Base-by-base conservation (phyloP, 148 eudicot genomes). In the Rhododendron ovatum region DNA sequence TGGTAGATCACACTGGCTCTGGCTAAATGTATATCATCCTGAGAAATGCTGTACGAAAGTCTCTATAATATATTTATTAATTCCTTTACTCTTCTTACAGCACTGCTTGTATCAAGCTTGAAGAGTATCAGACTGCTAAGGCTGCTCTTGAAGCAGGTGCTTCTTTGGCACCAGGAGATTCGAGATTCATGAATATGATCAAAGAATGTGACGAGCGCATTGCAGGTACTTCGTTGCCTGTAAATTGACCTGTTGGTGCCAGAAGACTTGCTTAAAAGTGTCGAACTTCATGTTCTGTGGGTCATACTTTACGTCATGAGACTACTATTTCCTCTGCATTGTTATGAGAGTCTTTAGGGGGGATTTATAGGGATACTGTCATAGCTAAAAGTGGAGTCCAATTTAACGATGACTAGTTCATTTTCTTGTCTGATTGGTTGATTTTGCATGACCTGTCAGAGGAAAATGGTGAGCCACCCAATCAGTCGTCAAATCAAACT, bases 121-220 rank as follows among this genome's bases (percentile, higher is more conserved):
- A 98, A 90, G 98, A 95, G 71, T 98, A 95, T 80, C 92, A 95
- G 88, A 94, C 98, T 88, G 98, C 98, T 6, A 98, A 94, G 92
- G 83, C 89, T 74, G 96, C 99, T 51, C 90, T 95, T 67, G 95
- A 93, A 90, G 87, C 91, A 45, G 99, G 99, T 84, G 92, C 94
- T 74, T 88, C 92, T 83, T 88, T 98, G 84, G 95, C 98, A 50
- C 93, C 94, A 17, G 91, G 74, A 78, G 97, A 95, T 76, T 87
- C 94, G 35, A 92, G 99, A 90, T 98, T 98, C 87, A 84, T 87
- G n/a, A 92, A 92, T 37, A 88, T 91, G 87, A 92, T 97, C 87
- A 93, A 94, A 85, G 96, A 97, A 88, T 97, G 99, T 91, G 93
- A 94, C 28, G 87, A 91, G 89, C 88, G 89, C 80, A 93, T 98